Evolutionary conservation across 345 rosid genomes (phyloP), one percentile per base, ranked within the genome.

Genomic region (Rhizophora mangle): DNA sequence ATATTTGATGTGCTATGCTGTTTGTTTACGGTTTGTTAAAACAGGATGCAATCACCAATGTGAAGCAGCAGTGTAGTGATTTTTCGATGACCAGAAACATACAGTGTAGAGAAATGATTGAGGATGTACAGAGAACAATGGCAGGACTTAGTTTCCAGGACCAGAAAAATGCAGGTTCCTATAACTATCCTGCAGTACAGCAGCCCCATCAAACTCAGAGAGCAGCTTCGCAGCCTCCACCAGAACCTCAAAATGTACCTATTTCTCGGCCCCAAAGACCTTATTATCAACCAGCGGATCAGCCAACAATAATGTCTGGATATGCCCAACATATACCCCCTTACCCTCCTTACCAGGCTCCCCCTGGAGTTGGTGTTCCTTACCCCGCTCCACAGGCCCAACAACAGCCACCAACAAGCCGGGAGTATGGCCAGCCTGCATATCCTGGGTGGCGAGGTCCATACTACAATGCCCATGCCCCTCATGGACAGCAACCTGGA

Each of bases 61-160:
- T 95, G 71, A 92, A 95, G 88, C 99, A 90, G 84, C 98, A 95
- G 70, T 90, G 96, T 83, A 95, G 94, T 71, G 99, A 95, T 81
- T 95, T 88, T 83, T 92, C 85, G 72, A 90, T 95, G 98, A 95
- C 99, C 54, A 86, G 99, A 81, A 90, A 81, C 82, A 95, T 92
- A 71, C 99, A 95, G 73, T 90, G 99, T 76, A 89, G 89, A 64
- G 99, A 95, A 79, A 95, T 95, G 99, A 88, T 92, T 10, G 98
- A 90, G 69, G 99, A 90, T 77, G 97, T 92, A 60, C 99, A 95
- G 77, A 85, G 98, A 72, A 86, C 85, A 62, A 84, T 92, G 89
- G 85, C 96, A 0, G 92, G 99, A 69, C 83, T 95, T 65, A 90
- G 84, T 80, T 95, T 95, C 81, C 99, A 90, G 80, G 98, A 90